phyloP scores from a whole-genome alignment of 129 eudicot species.

The Heracleum sosnowskyi region DNA sequence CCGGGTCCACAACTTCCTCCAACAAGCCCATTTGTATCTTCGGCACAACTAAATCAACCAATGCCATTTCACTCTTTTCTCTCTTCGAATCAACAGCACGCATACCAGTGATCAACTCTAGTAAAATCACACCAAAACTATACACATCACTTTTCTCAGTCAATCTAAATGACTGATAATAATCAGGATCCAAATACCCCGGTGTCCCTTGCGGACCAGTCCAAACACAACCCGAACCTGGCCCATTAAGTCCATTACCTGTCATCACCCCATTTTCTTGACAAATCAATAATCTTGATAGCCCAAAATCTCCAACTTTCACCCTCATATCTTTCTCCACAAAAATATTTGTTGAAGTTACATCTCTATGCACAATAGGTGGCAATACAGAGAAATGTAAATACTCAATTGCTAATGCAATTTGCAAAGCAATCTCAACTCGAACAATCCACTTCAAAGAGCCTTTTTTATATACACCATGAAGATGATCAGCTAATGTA shows the following conservation, averaged over 20 bases:
- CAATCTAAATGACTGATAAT: constrained; percentile 59
- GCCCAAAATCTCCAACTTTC: constrained; percentile 87
- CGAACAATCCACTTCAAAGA: constrained; percentile 47
- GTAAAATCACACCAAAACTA: constrained; percentile 78
- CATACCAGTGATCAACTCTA: constrained; percentile 86
- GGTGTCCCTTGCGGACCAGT: constrained; percentile 99
- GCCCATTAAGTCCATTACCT: background rate
- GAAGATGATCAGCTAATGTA: constrained; percentile 70
- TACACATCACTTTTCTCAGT: constrained; percentile 93
- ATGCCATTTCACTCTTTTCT: constrained; percentile 73
- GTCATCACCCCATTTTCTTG: constrained; percentile 11
- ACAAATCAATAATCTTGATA: constrained; percentile 47
- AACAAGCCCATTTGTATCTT: constrained; percentile 78
- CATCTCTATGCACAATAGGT: constrained; percentile 81
- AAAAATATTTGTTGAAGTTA: constrained; percentile 72
- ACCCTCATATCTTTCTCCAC: constrained; percentile 74
- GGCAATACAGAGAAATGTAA: constrained; percentile 66
- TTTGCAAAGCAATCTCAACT: constrained; percentile 70
- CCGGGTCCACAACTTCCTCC: constrained; percentile 64
- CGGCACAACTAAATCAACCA: constrained; percentile 83
- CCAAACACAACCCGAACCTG: constrained; percentile 61
- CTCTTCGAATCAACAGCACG: constrained; percentile 72
- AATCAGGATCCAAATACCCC: constrained; percentile 88
- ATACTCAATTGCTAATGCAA: constrained; percentile 72
- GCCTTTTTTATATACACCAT: constrained; percentile 36